Evolutionary conservation across 768 basidiomycete genomes (phyloP), one percentile per base, ranked within the genome.

Genomic region (Coprinopsis marcescibilis): DNA sequence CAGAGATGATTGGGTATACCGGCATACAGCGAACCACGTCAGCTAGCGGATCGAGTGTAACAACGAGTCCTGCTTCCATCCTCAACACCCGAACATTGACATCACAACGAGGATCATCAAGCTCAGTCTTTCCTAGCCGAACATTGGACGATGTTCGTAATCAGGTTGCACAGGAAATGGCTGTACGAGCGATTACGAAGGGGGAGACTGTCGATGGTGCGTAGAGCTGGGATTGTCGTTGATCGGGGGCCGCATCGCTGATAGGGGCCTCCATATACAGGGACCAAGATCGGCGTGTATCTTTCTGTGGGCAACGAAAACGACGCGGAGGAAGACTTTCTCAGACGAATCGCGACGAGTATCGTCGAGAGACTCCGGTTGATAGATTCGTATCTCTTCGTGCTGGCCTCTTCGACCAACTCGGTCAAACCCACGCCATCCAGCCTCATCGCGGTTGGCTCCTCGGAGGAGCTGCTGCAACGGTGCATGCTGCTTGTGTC

Each of bases 401-500:
- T 75, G 13, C 53, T 85, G 50, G 76, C 72, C 14, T 76, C 78
- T 0, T 75, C 74, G 3, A 72, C 49, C 33, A 65, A 58, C 55
- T 60, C 53, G 4, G 49, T 52, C 3, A 51, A 46, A 8, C 50
- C 55, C 13, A 62, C 52, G 49, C 32, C 70, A 2, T 76, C 74
- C 51, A 67, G 72, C 2, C 66, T 89, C 11, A 66, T 87, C 45
- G 68, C 89, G 45, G 75, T 72, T 40, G 78, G 78, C 7, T 77
- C 82, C 5, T 71, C 74, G 1, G 62, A 67, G 10, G 71, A 75
- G 7, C 73, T 76, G 41, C 72, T 87, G n/a, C 76, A 82, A 43
- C 78, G 83, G 17, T 84, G 85, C 1, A 71, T 78, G 20, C 71
- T 85, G 6, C 76, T 89, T 43, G 71, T 75, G 12, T 70, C 69